Evolutionary conservation across 2,329 filamentous ascomycete species (phyloP).

Genomic region (Daldinia sp.): DNA sequence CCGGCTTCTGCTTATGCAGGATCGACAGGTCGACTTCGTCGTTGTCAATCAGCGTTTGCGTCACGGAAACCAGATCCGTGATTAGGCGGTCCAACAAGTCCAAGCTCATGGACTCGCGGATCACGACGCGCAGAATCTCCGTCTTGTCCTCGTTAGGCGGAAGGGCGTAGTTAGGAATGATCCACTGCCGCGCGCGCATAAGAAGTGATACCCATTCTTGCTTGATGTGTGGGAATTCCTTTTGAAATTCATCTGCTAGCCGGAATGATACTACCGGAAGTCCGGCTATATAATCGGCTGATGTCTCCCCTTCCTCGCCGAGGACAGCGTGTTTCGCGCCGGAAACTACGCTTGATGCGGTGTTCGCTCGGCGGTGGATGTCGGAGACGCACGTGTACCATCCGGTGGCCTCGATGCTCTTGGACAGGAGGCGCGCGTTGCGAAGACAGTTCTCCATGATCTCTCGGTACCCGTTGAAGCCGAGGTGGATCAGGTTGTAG

Average conservation of each 20-base stretch:
- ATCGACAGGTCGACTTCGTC: slow-evolving; percentile 60
- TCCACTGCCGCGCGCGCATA: slow-evolving; percentile 72
- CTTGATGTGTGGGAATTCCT: slow-evolving; percentile 68
- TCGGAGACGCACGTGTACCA: slow-evolving; percentile 73
- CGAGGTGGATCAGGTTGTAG: slow-evolving; percentile 76
- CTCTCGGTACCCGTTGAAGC: slow-evolving; percentile 68
- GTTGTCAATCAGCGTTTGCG: slow-evolving; percentile 66
- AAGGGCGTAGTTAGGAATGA: slow-evolving; percentile 74
- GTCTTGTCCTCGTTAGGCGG: slow-evolving; percentile 68
- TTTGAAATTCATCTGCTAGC: slow-evolving; percentile 67
- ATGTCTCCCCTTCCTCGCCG: slow-evolving; percentile 57
- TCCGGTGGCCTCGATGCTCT: slow-evolving; percentile 69
- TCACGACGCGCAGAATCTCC: slow-evolving; percentile 73
- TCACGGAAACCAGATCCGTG: slow-evolving; percentile 66
- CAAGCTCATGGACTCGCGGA: slow-evolving; percentile 73
- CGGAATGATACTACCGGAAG: slow-evolving; percentile 74
- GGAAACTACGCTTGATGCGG: slow-evolving; percentile 46
- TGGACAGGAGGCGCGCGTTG: slow-evolving; percentile 70
- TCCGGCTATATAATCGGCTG: slow-evolving; percentile 69
- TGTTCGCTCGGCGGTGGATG: slow-evolving; percentile 66
- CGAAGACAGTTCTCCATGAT: slow-evolving; percentile 73
- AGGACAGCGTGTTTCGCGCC: slow-evolving; percentile 51
- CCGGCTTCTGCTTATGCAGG: slow-evolving; percentile 49
- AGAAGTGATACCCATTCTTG: slow-evolving; percentile 70
- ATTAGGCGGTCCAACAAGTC: slow-evolving; percentile 71